phyloP scores from a whole-genome alignment of 1,139 yeast genomes.

The Yamadazyma membranifaciens region DNA sequence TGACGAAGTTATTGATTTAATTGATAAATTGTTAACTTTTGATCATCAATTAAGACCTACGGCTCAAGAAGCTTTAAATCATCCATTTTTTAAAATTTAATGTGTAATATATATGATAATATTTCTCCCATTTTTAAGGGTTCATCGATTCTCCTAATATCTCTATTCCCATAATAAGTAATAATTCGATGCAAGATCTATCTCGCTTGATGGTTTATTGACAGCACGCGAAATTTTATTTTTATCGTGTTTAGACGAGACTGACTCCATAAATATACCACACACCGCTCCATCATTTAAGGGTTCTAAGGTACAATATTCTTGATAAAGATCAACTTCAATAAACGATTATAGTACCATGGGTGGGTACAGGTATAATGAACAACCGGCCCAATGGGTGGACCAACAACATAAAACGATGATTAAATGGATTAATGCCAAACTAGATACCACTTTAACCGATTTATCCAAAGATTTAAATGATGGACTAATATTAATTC shows the following conservation, averaged over 20 bases:
- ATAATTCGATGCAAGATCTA: too few species aligned
- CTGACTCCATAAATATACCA: background rate
- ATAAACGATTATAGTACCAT: background rate
- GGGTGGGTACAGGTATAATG: background rate
- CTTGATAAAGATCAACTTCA: background rate
- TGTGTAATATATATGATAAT: constrained; percentile 2
- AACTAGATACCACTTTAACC: constrained; percentile 23
- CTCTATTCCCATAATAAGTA: too few species aligned
- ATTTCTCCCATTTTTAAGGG: background rate
- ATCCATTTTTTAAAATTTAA: constrained; percentile 45
- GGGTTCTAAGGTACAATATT: background rate
- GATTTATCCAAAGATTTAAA: constrained; percentile 32
- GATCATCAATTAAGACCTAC: constrained; percentile 96
- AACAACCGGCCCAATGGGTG: constrained; percentile 31
- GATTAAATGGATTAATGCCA: constrained; percentile 46
- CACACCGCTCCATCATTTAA: background rate
- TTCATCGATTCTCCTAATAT: background rate
- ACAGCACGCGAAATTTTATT: constrained; percentile 1
- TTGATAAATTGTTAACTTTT: constrained; percentile 79
- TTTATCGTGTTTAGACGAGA: constrained; percentile 1
- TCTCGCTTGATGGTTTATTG: too few species aligned
- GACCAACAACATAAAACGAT: constrained; percentile 45
- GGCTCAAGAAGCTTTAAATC: constrained; percentile 86
- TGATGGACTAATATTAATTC: constrained; percentile 40
- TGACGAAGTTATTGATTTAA: constrained; percentile 72